Percentiles rank a stretch among this genome's conserved stretches.
Conservation (phyloP, 2,329 filamentous ascomycete genomes). For the Bipolaris oryzae region DNA sequence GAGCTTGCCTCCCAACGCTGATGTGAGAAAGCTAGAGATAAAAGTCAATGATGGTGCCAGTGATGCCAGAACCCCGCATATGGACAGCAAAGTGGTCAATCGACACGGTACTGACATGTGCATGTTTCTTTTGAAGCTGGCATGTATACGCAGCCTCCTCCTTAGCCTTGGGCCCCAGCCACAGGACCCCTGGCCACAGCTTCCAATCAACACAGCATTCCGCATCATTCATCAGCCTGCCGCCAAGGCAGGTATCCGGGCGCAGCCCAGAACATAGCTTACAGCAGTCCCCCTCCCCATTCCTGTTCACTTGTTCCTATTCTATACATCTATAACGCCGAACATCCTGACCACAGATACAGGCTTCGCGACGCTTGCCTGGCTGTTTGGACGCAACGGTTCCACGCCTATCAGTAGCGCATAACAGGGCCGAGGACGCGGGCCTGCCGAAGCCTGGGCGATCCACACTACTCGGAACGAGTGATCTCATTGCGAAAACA, state of each 20-base stretch:
- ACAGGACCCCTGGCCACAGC: conserved; percentile 21
- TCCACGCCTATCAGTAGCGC: conserved; percentile 28
- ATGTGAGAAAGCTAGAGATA: conserved; percentile 15
- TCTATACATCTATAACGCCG: conserved; percentile 5
- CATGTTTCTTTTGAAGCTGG: neutral
- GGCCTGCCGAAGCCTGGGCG: conserved; percentile 21
- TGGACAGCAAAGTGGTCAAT: neutral
- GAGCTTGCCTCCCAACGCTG: conserved; percentile 18
- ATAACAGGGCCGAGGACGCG: conserved; percentile 22
- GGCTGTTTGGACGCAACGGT: conserved; percentile 14
- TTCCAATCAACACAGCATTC: conserved; percentile 29
- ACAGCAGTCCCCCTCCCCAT: conserved; percentile 9
- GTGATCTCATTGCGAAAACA: conserved; percentile 35
- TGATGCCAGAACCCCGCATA: neutral
- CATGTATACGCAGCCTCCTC: conserved; percentile 1
- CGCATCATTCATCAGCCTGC: conserved; percentile 23
- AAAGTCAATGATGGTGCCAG: neutral
- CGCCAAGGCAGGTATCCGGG: conserved; percentile 31
- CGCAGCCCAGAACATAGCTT: conserved; percentile 24
- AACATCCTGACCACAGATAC: conserved; percentile 13
- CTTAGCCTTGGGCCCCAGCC: conserved; percentile 18
- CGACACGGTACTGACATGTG: neutral
- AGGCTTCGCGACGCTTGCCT: conserved; percentile 1
- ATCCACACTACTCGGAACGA: conserved; percentile 29
- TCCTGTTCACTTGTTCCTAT: conserved; percentile 3